Base-by-base conservation (phyloP, 1,284 basidiomycete species). In the Puccinia triticina region DNA sequence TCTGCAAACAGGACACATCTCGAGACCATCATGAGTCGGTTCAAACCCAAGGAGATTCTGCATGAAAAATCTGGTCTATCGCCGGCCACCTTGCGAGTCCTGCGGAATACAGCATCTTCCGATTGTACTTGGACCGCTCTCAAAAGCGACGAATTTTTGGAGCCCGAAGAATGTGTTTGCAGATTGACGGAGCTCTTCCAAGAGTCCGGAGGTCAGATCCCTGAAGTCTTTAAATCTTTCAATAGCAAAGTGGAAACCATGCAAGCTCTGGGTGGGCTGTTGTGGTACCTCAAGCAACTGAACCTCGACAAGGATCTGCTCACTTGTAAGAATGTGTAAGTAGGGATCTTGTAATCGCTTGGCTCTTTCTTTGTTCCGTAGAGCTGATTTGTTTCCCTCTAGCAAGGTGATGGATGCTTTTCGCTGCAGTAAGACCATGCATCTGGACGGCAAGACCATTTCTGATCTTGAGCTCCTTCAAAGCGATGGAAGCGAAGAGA, bases 281-380 rank as follows among this genome's bases (percentile, higher is more conserved):
- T 95, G 59, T 97, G 94, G 93, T 92, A 96, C 87, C 90, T 97
- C 23, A 91, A 92, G 66, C 93, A 94, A 82, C 90, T 98, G 69
- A 97, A 97, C 85, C 94, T 98, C 83, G 95, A 95, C 88, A 93
- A 94, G 86, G 94, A 97, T 85, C 91, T 98, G 79, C 87, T 98
- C 84, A 80, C 75, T n/a, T 66, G 61, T 61, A 57, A 72, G 32
- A 77, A 77, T 37, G 57, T 73, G 71, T 74, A 1, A 32, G 77
- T 82, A 11, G 10, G 37, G 29, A 37, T 66, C 43, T 18, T 0
- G n/a, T 55, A 34, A 8, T 50, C 29, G 37, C 14, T 37, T 53
- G 16, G 26, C 2, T 21, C 37, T 59, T 34, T 23, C 29, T 83
- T 93, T 91, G 82, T 95, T 96, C 91, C 93, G 91, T 88, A 97